Evolutionary conservation across 2,329 filamentous ascomycete genomes (phyloP), one percentile per base, ranked within the genome.

Genomic region (Gnomoniopsis sp.): DNA sequence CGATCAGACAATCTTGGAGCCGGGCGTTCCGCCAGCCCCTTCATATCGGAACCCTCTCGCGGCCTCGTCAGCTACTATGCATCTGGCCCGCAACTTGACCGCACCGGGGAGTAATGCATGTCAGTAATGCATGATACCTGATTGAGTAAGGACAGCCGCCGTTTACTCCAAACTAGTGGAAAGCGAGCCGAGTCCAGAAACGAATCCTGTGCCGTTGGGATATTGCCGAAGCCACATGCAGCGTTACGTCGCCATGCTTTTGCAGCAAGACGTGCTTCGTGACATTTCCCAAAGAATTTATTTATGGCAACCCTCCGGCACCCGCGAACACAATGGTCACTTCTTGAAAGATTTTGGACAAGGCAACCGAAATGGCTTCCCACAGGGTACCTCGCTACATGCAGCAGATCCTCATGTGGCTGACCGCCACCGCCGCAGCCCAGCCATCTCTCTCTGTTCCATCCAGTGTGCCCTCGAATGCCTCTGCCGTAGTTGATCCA

Each of bases 401-500:
- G 30, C 56, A 61, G 59, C 56, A 61, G 30, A 23, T 59, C 2
- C 57, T 59, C 26, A 30, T 52, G 21, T 61, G 56, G 56, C 49
- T 61, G 30, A 47, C 49, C 26, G 53, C 26, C 22, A 53, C 43
- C n/a, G 46, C 56, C 30, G 59, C 53, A n/a, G 59, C 59, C 2
- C 50, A 53, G 8, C 53, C 59, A 30, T 50, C 38, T 23, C 48
- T 61, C n/a, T 59, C 59, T 15, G 49, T 61, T n/a, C 56, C 59
- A 4, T 54, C 59, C 14, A 53, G 43, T 19, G 56, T 56, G 6
- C 57, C 60, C 17, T 41, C 53, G 14, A 56, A 60, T 19, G 60
- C 53, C 4, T 62, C 60, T 17, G 51, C 53, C 46, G n/a, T 60
- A 3, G 46, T 63, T 17, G 61, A 63, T 33, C 56, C 59, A 6